Base-by-base conservation (phyloP, 2,329 filamentous ascomycete genomes). In the Lasiodiplodia hormozganensis region DNA sequence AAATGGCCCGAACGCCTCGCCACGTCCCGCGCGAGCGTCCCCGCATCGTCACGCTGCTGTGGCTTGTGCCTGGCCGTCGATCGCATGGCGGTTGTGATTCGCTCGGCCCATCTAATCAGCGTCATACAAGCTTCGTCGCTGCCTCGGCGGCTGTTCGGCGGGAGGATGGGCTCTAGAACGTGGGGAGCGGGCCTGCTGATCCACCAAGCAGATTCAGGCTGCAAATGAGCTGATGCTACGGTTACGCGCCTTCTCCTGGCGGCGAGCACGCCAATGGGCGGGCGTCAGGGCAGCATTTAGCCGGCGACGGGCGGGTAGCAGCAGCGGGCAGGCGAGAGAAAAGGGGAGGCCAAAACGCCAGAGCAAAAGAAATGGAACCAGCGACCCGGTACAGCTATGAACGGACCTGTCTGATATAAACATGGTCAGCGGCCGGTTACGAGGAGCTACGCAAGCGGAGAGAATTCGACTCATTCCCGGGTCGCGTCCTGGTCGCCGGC, bases 1-100 rank as follows among this genome's bases (percentile, higher is more conserved):
- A 67, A 57, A 67, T 67, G 65, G 65, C 54, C 65, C 65, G 65
- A 67, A 67, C 65, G 65, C 65, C 65, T 67, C 65, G 65, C 65
- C 65, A 67, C 65, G 53, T 67, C 65, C 65, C 65, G 65, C 65
- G 56, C 60, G 47, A 64, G 60, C 60, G 60, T 64, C 60, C 60
- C 60, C 60, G 60, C 60, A 64, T 64, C 47, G 60, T 64, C 60
- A 64, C 60, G 60, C 60, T 64, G 60, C 28, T 64, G 60, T 64
- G 60, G 60, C 60, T 64, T 64, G 60, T 64, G 60, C 60, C 31
- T 64, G 43, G 43, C 28, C 31, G 60, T 64, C 60, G 60, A 64
- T 64, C 60, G 47, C 47, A 31, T 25, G n/a, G 18, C 47, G 38
- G 60, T 21, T 47, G 60, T 64, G 60, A 52, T 64, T 64, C 36